These are phyloP conservation scores for Cryphonectria japonica DNA, from an alignment of 2,329 filamentous ascomycete species.

Conservation along the genomic window DNA sequence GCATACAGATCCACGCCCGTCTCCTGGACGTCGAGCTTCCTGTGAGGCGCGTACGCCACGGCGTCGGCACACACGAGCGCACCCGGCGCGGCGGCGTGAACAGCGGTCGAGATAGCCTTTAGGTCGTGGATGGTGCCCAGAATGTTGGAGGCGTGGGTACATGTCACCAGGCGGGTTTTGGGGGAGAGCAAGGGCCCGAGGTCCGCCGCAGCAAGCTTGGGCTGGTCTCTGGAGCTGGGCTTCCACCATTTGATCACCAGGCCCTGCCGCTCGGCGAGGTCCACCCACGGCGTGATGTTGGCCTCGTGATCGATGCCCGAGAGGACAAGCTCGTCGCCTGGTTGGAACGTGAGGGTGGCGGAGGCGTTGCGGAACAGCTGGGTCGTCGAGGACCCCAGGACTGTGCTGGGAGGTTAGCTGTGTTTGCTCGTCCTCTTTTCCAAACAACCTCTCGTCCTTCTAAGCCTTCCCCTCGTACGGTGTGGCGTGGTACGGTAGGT, in stretches of 20 bases:
- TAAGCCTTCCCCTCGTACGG: background rate
- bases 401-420: conserved; percentile 40
- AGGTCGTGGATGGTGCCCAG: conserved; percentile 72
- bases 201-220: conserved; percentile 60
- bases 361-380: conserved; percentile 76
- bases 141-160: conserved; percentile 75
- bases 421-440: background rate
- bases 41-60: conserved; percentile 76
- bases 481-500: background rate
- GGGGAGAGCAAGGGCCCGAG: conserved; percentile 62
- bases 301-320: conserved; percentile 78
- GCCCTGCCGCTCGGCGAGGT: conserved; percentile 63
- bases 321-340: conserved; percentile 69
- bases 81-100: conserved; percentile 52
- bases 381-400: conserved; percentile 74
- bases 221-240: conserved; percentile 53
- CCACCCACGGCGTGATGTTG: conserved; percentile 75
- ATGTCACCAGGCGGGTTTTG: conserved; percentile 71
- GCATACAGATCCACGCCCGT: conserved; percentile 75
- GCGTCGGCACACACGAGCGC: conserved; percentile 74
- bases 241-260: conserved; percentile 74
- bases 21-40: conserved; percentile 67
- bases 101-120: conserved; percentile 55
- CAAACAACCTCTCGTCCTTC: background rate
- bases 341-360: conserved; percentile 53